Base-by-base conservation (phyloP, 1,284 basidiomycete genomes). In the Cutaneotrichosporon sp. region DNA sequence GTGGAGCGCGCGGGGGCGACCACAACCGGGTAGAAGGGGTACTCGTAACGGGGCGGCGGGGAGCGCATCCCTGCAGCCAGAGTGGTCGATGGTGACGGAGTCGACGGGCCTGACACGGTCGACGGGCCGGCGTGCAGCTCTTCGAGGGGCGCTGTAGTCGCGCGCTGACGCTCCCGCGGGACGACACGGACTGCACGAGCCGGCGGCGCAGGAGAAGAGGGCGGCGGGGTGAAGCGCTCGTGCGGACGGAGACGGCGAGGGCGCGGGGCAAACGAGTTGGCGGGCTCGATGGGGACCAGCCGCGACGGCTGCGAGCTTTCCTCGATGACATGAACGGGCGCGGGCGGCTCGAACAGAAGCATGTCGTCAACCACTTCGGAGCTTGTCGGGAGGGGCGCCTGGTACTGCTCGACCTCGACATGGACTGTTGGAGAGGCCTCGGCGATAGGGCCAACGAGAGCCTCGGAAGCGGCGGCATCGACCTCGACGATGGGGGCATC, bases 31-130 rank as follows among this genome's bases (percentile, higher is more conserved):
- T 52, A 59, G 47, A 65, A 58, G 7, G 57, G 58, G 27, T 33
- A 60, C 58, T 65, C 64, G 58, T 65, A 65, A 8, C 45, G 46
- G 7, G 64, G 64, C 0, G 64, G 60, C 18, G 59, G 33, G 18
- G 49, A 45, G 20, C 33, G 46, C 13, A 52, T 34, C 11, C 36
- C 24, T 16, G 8, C 56, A 29, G 14, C 25, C 14, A 38, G 18
- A 14, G 53, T 14, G 14, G n/a, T n/a, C n/a, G n/a, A n/a, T n/a
- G n/a, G n/a, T n/a, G n/a, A n/a, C n/a, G 34, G 36, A 20, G 18
- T 54, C 22, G 52, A 36, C 24, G 33, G 22, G 13, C 22, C 52
- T 25, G 25, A 0, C 8, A 3, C 1, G n/a, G 50, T 10, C 18
- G 7, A 18, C 8, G 49, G 29, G 31, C 31, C n/a, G 16, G 33